phyloP scores from a whole-genome alignment of 1,139 yeast genomes.

The Blastobotrys proliferans region DNA sequence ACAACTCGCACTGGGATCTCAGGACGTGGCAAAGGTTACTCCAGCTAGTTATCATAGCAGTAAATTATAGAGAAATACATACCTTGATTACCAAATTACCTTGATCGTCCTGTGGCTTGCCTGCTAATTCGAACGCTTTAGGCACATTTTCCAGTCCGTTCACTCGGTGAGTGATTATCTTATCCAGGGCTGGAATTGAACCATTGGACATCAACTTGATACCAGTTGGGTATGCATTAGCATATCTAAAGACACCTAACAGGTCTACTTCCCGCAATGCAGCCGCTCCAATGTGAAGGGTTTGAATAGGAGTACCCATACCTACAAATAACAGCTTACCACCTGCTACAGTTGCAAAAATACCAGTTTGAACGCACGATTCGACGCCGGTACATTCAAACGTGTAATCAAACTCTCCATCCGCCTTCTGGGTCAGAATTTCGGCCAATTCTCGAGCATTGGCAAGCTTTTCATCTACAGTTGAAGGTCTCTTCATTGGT shows the following conservation, averaged over 20 bases:
- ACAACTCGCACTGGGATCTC: slow-evolving; percentile 27
- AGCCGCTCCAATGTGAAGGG: slow-evolving; percentile 44
- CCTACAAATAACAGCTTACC: slow-evolving; percentile 74
- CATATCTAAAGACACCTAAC: slow-evolving; percentile 79
- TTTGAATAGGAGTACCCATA: slow-evolving; percentile 42
- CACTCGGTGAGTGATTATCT: slow-evolving; percentile 73
- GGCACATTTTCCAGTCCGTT: slow-evolving; percentile 32
- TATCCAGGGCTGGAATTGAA: slow-evolving; percentile 52
- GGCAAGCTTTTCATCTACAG: slow-evolving; percentile 39
- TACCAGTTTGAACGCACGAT: slow-evolving; percentile 61
- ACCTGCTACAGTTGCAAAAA: slow-evolving; percentile 52
- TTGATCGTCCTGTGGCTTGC: slow-evolving; percentile 27
- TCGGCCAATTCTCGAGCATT: slow-evolving; percentile 50
- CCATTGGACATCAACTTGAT: slow-evolving; percentile 62
- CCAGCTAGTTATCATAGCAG: neutral
- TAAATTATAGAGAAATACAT: slow-evolving; percentile 18
- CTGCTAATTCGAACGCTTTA: slow-evolving; percentile 32
- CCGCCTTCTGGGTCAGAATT: slow-evolving; percentile 38
- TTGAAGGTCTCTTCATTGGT: slow-evolving; percentile 25
- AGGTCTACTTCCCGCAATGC: slow-evolving; percentile 60
- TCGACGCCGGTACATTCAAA: slow-evolving; percentile 69
- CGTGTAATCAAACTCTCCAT: slow-evolving; percentile 47
- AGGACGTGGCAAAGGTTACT: slow-evolving; percentile 31
- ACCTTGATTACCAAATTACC: slow-evolving; percentile 31
- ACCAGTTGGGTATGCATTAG: slow-evolving; percentile 73